phyloP scores from a whole-genome alignment of 1,284 basidiomycete genomes.

The Puccinia coronata region DNA sequence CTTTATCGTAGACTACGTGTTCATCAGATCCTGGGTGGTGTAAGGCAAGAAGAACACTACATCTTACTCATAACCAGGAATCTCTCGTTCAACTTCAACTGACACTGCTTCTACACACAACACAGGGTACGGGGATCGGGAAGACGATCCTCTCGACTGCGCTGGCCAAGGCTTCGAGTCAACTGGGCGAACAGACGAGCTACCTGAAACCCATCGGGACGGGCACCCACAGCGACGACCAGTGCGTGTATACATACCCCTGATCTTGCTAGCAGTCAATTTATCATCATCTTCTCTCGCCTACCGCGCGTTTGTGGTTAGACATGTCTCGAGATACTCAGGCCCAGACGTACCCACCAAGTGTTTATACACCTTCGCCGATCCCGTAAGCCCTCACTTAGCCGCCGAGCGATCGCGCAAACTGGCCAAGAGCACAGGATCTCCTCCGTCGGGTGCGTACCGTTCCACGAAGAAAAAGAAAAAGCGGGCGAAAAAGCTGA shows the following conservation, averaged over 20 bases:
- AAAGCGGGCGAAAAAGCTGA: conserved; percentile 52
- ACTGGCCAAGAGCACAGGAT: conserved; percentile 56
- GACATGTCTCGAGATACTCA: conserved; percentile 71
- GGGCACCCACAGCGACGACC: conserved; percentile 69
- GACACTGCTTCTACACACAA: not conserved
- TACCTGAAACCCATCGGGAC: conserved; percentile 93
- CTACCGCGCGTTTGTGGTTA: too few species aligned
- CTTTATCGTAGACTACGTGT: conserved; percentile 76
- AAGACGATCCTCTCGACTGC: conserved; percentile 86
- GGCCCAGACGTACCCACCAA: conserved; percentile 65
- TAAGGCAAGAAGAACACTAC: conserved; percentile 11
- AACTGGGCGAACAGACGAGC: conserved; percentile 63
- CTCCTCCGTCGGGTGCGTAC: conserved; percentile 61
- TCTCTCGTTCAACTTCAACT: conserved; percentile 56
- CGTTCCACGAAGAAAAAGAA: conserved; percentile 32
- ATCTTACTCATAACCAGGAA: too few species aligned
- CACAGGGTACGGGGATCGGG: conserved; percentile 72
- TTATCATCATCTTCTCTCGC: too few species aligned
- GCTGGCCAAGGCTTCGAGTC: conserved; percentile 70
- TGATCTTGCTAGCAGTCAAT: too few species aligned
- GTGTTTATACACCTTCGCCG: conserved; percentile 79
- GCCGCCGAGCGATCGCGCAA: conserved; percentile 66
- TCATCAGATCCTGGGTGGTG: conserved; percentile 79
- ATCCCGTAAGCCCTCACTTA: conserved; percentile 90
- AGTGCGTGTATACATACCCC: too few species aligned